phyloP scores from a whole-genome alignment of 768 basidiomycete species.

The Lactarius hatsudake region DNA sequence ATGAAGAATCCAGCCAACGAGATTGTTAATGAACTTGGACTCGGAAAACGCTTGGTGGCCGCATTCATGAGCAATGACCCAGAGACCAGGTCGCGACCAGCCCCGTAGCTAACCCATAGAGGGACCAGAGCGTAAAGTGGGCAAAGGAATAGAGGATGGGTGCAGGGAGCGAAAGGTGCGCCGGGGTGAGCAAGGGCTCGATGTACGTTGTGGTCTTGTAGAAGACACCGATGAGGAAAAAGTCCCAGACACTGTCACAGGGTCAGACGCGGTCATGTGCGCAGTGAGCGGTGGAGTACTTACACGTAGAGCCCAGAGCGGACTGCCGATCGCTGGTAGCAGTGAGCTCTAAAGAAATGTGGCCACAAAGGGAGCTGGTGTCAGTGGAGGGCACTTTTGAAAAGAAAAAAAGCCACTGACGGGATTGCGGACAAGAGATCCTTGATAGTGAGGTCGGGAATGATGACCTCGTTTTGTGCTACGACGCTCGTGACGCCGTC shows the following conservation, averaged over 20 bases:
- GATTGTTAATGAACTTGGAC: conserved; percentile 87
- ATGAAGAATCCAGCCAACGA: conserved; percentile 89
- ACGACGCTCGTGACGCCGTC: conserved; percentile 30
- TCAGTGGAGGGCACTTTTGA: neutral
- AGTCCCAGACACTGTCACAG: conserved; percentile 64
- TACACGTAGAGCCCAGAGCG: conserved; percentile 78
- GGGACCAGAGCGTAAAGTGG: conserved; percentile 67
- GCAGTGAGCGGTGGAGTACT: conserved; percentile 29
- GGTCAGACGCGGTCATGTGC: conserved; percentile 26
- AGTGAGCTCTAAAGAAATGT: conserved; percentile 57
- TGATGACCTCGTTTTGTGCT: conserved; percentile 59
- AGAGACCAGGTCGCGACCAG: conserved; percentile 90
- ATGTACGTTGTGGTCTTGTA: conserved; percentile 67
- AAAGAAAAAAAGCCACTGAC: conserved; percentile 42
- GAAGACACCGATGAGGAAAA: conserved; percentile 60
- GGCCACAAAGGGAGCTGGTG: neutral
- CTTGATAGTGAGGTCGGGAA: conserved; percentile 87
- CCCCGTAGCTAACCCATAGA: conserved; percentile 80
- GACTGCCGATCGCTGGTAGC: conserved; percentile 86
- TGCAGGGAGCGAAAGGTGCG: conserved; percentile 51
- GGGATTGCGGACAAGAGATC: conserved; percentile 83
- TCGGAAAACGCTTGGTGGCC: conserved; percentile 97
- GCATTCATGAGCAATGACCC: conserved; percentile 94
- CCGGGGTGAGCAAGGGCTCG: conserved; percentile 60
- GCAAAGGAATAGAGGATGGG: conserved; percentile 61